Evolutionary conservation across 345 rosid species (phyloP).

Genomic region (Camelina hispida): DNA sequence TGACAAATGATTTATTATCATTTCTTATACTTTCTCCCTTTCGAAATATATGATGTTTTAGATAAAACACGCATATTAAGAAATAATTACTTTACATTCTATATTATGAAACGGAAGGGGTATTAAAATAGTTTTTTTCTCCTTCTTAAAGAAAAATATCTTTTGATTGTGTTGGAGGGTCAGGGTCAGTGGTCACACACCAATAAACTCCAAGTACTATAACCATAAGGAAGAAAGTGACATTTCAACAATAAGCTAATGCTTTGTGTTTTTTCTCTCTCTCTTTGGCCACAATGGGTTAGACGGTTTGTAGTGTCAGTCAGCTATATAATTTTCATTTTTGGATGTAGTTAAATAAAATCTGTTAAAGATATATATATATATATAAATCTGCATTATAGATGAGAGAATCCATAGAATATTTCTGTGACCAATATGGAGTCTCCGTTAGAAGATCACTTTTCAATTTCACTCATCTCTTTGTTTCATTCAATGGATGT

Average conservation of each 20-base stretch:
- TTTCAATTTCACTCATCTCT: neutral
- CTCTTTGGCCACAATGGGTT: neutral
- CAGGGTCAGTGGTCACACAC: neutral
- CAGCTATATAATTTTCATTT: conserved; percentile 1
- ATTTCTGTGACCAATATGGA: neutral
- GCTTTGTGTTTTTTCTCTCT: neutral
- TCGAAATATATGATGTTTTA: too few relatives aligned
- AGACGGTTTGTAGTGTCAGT: neutral
- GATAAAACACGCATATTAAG: too few relatives aligned
- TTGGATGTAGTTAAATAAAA: neutral
- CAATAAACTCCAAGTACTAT: conserved; percentile 3
- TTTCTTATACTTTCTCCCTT: too few relatives aligned
- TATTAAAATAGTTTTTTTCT: neutral
- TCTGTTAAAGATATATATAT: neutral
- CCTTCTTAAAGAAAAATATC: neutral
- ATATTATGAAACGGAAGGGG: too few relatives aligned
- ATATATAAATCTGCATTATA: neutral
- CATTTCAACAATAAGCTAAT: conserved; percentile 13
- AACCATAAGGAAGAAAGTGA: conserved; percentile 30
- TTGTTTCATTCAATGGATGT: neutral
- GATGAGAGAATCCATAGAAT: neutral
- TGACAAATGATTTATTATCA: neutral
- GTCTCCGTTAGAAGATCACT: neutral
- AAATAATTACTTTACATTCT: too few relatives aligned
- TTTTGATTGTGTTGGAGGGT: conserved; percentile 15